Evolutionary conservation across 192 early-diverging fungal genomes (phyloP).

Genomic region (Neocallimastix lanati): DNA sequence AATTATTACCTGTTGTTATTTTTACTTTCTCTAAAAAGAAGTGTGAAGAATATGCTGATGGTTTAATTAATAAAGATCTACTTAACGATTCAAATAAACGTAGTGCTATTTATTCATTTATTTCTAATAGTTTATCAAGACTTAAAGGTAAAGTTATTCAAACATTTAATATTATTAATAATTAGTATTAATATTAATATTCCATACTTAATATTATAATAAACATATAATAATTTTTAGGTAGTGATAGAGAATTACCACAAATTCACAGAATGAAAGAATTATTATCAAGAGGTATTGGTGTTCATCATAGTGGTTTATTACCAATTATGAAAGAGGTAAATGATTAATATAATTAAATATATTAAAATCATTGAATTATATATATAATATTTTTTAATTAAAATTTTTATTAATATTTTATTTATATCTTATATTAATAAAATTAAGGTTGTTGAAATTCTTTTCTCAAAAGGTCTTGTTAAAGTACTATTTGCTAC

Average conservation of each 20-base stretch:
- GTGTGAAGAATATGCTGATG: constrained; percentile 78
- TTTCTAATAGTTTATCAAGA: constrained; percentile 59
- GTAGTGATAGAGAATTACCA: constrained; percentile 66
- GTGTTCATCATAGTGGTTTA: constrained; percentile 90
- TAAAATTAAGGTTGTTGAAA: constrained; percentile 65
- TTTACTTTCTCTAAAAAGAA: constrained; percentile 92
- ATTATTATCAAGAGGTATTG: constrained; percentile 76
- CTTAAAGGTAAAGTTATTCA: constrained; percentile 45
- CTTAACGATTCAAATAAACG: constrained; percentile 52
- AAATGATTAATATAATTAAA: not conserved
- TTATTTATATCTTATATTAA: too few species aligned
- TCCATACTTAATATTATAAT: too few species aligned
- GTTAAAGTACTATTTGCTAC: constrained; percentile 92
- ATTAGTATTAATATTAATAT: too few species aligned
- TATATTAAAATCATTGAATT: too few species aligned
- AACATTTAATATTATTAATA: too few species aligned
- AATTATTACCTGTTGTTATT: constrained; percentile 70
- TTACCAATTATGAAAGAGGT: constrained; percentile 94
- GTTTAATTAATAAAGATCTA: constrained; percentile 65
- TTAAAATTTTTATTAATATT: too few species aligned
- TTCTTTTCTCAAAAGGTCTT: constrained; percentile 73
- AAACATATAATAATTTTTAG: too few species aligned
- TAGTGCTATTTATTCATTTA: constrained; percentile 70
- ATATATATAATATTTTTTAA: too few species aligned
- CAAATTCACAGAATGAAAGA: constrained; percentile 74